Percentiles rank a stretch among this genome's conserved stretches.
phyloP scores from a whole-genome alignment of 2,329 filamentous ascomycete species.

The Cladosporium oxysporum region DNA sequence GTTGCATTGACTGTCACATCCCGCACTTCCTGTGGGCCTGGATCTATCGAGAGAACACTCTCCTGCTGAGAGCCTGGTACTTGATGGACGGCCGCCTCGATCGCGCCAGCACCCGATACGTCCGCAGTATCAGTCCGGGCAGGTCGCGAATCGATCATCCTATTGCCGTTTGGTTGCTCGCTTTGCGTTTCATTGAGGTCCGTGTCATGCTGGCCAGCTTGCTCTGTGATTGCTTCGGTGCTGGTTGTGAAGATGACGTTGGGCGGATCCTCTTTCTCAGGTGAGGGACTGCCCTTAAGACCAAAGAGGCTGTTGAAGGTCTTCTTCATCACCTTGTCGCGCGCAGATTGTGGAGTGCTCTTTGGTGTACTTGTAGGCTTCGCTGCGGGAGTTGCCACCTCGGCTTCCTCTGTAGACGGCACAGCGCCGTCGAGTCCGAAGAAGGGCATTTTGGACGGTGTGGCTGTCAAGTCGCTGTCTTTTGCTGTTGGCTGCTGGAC shows the following conservation, averaged over 20 bases:
- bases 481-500: neutral
- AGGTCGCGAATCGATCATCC: neutral
- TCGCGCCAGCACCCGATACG: neutral
- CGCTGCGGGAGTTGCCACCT: neutral
- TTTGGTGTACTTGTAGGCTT: slow-evolving; percentile 18
- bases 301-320: slow-evolving; percentile 37
- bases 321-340: slow-evolving; percentile 33
- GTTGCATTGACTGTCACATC: neutral
- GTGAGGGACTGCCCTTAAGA: slow-evolving; percentile 31
- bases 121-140: neutral
- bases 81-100: neutral
- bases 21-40: neutral
- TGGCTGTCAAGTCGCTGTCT: neutral
- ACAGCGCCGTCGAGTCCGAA: slow-evolving; percentile 26
- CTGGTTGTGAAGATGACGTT: neutral
- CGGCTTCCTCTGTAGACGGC: slow-evolving; percentile 11
- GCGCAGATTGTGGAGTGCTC: slow-evolving; percentile 28
- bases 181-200: neutral
- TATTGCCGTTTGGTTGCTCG: neutral
- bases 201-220: neutral
- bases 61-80: neutral
- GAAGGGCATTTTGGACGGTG: slow-evolving; percentile 16
- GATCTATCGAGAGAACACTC: neutral
- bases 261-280: slow-evolving; percentile 22
- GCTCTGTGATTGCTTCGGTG: neutral